phyloP scores from a whole-genome alignment of 1,284 basidiomycete genomes.

The Papiliotrema nemorosa region DNA sequence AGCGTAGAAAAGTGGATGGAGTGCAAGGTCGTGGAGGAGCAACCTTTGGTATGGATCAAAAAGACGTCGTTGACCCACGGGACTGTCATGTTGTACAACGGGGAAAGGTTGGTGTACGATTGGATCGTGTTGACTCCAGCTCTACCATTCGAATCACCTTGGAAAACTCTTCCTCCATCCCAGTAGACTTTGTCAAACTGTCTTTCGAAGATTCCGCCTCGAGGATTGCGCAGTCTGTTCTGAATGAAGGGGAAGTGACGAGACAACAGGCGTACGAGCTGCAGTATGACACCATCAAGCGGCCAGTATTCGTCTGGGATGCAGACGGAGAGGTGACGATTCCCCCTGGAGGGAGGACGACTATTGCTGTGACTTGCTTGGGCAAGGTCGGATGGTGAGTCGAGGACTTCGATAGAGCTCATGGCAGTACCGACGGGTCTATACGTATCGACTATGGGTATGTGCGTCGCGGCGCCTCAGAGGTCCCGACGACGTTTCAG shows the following conservation, averaged over 20 bases:
- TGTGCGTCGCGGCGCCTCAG: conserved; percentile 51
- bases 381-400: conserved; percentile 88
- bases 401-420: conserved; percentile 1
- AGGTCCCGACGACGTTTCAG: conserved; percentile 57
- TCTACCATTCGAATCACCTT: conserved; percentile 76
- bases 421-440: conserved; percentile 64
- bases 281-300: conserved; percentile 73
- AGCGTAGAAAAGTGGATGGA: conserved; percentile 33
- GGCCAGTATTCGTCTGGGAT: conserved; percentile 78
- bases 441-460: conserved; percentile 81
- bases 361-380: conserved; percentile 67
- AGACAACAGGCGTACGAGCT: conserved; percentile 87
- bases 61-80: conserved; percentile 84
- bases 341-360: conserved; percentile 65
- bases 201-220: conserved; percentile 87
- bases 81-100: conserved; percentile 88
- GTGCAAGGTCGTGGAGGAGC: conserved; percentile 67
- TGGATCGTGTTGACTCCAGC: conserved; percentile 50
- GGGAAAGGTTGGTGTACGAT: conserved; percentile 65
- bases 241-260: conserved; percentile 73
- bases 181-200: conserved; percentile 79
- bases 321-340: conserved; percentile 55
- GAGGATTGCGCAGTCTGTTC: conserved; percentile 65
- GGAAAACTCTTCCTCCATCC: conserved; percentile 76
- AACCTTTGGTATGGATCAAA: conserved; percentile 78